phyloP scores from a whole-genome alignment of 306 rosid species.

The Cucurbita pepo region DNA sequence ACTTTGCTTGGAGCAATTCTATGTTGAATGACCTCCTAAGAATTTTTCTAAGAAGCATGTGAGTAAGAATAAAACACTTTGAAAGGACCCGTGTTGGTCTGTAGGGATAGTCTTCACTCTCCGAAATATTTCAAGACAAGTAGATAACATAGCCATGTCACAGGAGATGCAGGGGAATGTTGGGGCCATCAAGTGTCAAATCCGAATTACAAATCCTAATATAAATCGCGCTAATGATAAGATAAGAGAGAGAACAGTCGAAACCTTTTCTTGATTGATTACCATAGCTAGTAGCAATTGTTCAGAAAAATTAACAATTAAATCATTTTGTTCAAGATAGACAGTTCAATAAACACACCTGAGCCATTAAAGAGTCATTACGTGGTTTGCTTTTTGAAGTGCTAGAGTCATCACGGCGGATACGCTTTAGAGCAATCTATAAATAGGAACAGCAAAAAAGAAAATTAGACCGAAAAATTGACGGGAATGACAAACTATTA shows the following conservation, averaged over 20 bases:
- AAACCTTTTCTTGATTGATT: neutral
- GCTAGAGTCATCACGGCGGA: constrained; percentile 31
- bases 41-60: no score
- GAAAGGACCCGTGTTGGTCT: no score
- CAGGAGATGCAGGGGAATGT: no score
- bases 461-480: neutral
- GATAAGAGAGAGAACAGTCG: neutral
- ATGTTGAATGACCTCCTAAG: no score
- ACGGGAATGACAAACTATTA: neutral
- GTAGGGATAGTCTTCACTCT: no score
- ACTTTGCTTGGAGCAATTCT: no score
- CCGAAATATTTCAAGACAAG: no score
- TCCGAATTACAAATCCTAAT: no score
- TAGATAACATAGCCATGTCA: no score
- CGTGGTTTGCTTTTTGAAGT: constrained; percentile 48
- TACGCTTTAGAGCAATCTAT: constrained; percentile 53
- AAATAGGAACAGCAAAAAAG: neutral
- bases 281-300: neutral
- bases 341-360: constrained; percentile 36
- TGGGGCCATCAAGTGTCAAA: no score
- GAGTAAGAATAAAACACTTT: no score
- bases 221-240: no score
- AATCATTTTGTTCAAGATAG: neutral
- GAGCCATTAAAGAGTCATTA: constrained; percentile 57
- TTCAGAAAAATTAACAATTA: neutral